These are phyloP conservation scores for Jaminaea rosea DNA, from an alignment of 1,284 basidiomycete species.

Conservation along the genomic window DNA sequence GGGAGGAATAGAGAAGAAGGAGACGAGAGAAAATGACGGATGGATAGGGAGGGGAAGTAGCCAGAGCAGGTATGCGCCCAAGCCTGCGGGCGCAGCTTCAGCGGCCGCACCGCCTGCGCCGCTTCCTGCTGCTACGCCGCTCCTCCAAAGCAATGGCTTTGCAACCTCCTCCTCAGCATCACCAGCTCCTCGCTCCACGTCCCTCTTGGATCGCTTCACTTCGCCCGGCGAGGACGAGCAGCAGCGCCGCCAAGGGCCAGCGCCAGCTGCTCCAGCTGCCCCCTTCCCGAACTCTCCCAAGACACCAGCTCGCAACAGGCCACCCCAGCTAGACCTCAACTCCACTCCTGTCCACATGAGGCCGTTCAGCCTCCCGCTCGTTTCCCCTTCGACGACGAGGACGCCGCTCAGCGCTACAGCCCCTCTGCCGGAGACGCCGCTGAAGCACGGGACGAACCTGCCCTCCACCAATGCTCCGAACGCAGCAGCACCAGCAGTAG, in stretches of 20 bases:
- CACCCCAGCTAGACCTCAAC: background rate
- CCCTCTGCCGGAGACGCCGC: slow-evolving; percentile 31
- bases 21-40: slow-evolving; percentile 12
- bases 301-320: background rate
- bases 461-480: background rate
- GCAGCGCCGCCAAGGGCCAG: background rate
- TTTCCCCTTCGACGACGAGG: slow-evolving; percentile 15
- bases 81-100: background rate
- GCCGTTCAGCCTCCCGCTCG: background rate
- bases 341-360: background rate
- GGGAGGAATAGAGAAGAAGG: background rate
- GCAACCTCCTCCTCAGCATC: no score
- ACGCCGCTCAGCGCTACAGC: slow-evolving; percentile 35
- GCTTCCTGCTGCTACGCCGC: no score
- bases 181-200: no score
- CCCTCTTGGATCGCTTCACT: background rate
- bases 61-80: slow-evolving; percentile 24
- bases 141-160: background rate
- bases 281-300: background rate
- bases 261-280: background rate
- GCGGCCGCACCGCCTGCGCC: background rate
- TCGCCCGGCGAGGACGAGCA: background rate
- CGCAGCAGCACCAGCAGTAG: no score
- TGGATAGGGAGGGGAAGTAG: slow-evolving; percentile 24
- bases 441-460: slow-evolving; percentile 14